Base-by-base conservation (phyloP, 495 filamentous ascomycete species). In the Penicillium manginii region DNA sequence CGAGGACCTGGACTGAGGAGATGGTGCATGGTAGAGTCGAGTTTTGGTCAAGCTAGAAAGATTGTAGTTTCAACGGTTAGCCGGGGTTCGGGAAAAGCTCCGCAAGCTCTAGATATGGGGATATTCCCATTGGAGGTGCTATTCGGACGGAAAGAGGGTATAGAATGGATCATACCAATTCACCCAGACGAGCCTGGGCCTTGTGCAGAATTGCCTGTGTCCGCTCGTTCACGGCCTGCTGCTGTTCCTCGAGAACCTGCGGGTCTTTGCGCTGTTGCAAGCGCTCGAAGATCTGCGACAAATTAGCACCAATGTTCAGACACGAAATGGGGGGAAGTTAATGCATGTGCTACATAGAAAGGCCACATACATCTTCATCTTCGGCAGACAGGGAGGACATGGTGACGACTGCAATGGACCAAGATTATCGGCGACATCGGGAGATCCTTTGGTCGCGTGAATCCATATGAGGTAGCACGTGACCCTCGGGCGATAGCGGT, bases 11-110 rank as follows among this genome's bases (percentile, higher is more conserved):
- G 69, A 98, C 82, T 26, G 86, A 87, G 53, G 88, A 90, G 75
- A 98, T 88, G 5, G 90, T 86, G 49, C 91, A 88, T 15, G 82
- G 92, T 63, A 90, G 80, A 60, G 84, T 96, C 67, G 84, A 90
- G 76, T 88, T 94, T 78, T 80, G 84, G 70, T 88, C 88, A 59
- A 93, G 84, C 90, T 92, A 46, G n/a, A n/a, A n/a, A n/a, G 63
- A 42, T 68, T 39, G 39, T n/a, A 66, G 60, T 52, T 17, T 19
- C 15, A 45, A 17, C 12, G 31, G 56, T 61, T 60, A 67, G 64
- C 54, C 52, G 54, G 50, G 42, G 39, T 40, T 63, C 54, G 50
- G 39, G 23, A 43, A 54, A 49, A 54, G 45, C 46, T 54, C 26
- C 26, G 33, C 31, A 35, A 52, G 50, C 32, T 52, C n/a, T 15